phyloP scores from a whole-genome alignment of 495 filamentous ascomycete species.

The Podospora fimiseda region DNA sequence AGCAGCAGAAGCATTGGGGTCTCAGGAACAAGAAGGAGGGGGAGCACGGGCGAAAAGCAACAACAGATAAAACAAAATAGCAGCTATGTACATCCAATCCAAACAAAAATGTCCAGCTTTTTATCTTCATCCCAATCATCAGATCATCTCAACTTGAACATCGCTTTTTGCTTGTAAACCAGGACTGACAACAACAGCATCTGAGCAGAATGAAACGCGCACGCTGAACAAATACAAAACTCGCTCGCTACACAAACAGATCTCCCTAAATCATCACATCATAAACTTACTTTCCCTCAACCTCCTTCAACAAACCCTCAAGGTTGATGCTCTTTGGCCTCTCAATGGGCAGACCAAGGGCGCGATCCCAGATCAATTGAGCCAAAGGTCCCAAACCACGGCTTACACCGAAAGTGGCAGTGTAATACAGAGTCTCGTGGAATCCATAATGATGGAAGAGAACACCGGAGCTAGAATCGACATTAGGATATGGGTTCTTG shows the following conservation, averaged over 20 bases:
- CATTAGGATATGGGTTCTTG: slow-evolving; percentile 97
- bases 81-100: too few relatives aligned
- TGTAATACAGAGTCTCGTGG: slow-evolving; percentile 95
- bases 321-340: slow-evolving; percentile 95
- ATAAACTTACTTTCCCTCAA: slow-evolving; percentile 28
- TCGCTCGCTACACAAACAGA: not conserved
- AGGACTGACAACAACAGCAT: too few relatives aligned
- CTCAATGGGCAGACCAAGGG: slow-evolving; percentile 94
- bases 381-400: slow-evolving; percentile 85
- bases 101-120: too few relatives aligned
- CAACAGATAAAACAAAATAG: too few relatives aligned
- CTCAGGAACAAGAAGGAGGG: too few relatives aligned
- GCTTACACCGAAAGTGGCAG: slow-evolving; percentile 91
- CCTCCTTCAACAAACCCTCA: slow-evolving; percentile 63
- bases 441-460: slow-evolving; percentile 97
- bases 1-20: too few relatives aligned
- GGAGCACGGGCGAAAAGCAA: too few relatives aligned
- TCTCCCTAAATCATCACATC: not conserved
- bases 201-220: not conserved
- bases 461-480: slow-evolving; percentile 85
- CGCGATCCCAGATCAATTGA: slow-evolving; percentile 94
- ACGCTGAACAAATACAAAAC: not conserved
- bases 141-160: too few relatives aligned
- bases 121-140: too few relatives aligned
- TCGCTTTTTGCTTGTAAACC: too few relatives aligned